These are phyloP conservation scores for Saturnispora serradocipensis DNA, from an alignment of 805 yeast species.

Conservation along the genomic window DNA sequence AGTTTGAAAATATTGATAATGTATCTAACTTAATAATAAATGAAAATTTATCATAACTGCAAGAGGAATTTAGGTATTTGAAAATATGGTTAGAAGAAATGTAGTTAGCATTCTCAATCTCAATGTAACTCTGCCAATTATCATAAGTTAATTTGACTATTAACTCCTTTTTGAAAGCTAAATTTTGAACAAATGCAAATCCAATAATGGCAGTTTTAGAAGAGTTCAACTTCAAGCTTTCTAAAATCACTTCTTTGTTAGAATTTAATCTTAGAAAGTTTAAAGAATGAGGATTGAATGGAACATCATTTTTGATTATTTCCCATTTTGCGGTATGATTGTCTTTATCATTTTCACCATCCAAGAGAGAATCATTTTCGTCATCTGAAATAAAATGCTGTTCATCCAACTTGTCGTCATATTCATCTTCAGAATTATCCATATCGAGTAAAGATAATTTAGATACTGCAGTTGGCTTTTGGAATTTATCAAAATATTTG, in stretches of 20 bases:
- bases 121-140: slow-evolving; percentile 33
- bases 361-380: slow-evolving; percentile 15
- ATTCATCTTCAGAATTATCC: slow-evolving; percentile 9
- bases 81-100: slow-evolving; percentile 31
- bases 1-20: slow-evolving; percentile 17
- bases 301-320: slow-evolving; percentile 25
- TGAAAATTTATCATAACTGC: slow-evolving; percentile 34
- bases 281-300: slow-evolving; percentile 19
- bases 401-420: neutral
- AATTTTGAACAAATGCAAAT: slow-evolving; percentile 31
- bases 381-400: slow-evolving; percentile 10
- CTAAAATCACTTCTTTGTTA: slow-evolving; percentile 23
- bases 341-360: slow-evolving; percentile 4
- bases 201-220: slow-evolving; percentile 37
- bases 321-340: slow-evolving; percentile 20
- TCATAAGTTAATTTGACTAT: slow-evolving; percentile 41
- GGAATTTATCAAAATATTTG: slow-evolving; percentile 53
- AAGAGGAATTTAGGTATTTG: slow-evolving; percentile 28
- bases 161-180: slow-evolving; percentile 32
- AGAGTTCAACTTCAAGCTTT: slow-evolving; percentile 31
- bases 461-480: slow-evolving; percentile 57
- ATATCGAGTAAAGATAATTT: slow-evolving; percentile 13
- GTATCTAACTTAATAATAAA: slow-evolving; percentile 38
- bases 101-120: slow-evolving; percentile 27
- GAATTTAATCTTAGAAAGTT: slow-evolving; percentile 27